Conservation (phyloP, 1,284 basidiomycete species). For the Pseudozyma tsukubaensis region DNA sequence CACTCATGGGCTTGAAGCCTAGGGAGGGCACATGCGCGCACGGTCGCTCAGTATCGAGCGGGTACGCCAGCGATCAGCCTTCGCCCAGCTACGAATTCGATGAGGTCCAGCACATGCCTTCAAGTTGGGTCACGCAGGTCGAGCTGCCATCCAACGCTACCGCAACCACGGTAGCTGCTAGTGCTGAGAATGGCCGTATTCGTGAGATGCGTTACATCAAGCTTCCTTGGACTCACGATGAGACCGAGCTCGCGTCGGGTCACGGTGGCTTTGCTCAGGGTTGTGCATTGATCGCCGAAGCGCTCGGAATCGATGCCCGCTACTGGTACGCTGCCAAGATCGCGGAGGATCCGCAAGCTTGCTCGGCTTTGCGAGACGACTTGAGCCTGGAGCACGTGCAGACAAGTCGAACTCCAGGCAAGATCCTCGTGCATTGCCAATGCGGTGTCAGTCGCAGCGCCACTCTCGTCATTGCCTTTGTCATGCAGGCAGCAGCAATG, state of each 20-base stretch:
- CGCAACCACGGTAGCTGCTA: constrained; percentile 39
- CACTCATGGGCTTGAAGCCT: constrained; percentile 16
- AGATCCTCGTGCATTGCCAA: constrained; percentile 72
- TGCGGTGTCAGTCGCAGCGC: constrained; percentile 95
- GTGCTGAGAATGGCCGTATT: constrained; percentile 16
- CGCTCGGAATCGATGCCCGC: constrained; percentile 76
- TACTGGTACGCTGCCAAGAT: constrained; percentile 67
- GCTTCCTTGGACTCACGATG: constrained; percentile 86
- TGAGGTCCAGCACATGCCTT: constrained; percentile 19
- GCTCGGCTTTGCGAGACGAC: constrained; percentile 71
- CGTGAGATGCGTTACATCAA: constrained; percentile 78
- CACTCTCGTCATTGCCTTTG: constrained; percentile 89
- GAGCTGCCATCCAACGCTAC: constrained; percentile 54
- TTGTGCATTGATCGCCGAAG: constrained; percentile 60
- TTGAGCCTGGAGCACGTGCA: constrained; percentile 30
- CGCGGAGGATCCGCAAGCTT: constrained; percentile 69
- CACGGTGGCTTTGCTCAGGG: constrained; percentile 59
- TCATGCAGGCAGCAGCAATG: constrained; percentile 89
- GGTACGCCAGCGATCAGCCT: constrained; percentile 15
- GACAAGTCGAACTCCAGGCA: constrained; percentile 27
- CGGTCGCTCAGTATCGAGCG: not conserved
- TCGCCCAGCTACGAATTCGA: constrained; percentile 24
- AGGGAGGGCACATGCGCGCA: constrained; percentile 3
- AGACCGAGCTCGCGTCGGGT: constrained; percentile 54
- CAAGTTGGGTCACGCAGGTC: constrained; percentile 42